Percentiles rank a stretch among this genome's conserved stretches.
Conservation (phyloP, 2,329 filamentous ascomycete species). For the Phaeosphaeria sp. region DNA sequence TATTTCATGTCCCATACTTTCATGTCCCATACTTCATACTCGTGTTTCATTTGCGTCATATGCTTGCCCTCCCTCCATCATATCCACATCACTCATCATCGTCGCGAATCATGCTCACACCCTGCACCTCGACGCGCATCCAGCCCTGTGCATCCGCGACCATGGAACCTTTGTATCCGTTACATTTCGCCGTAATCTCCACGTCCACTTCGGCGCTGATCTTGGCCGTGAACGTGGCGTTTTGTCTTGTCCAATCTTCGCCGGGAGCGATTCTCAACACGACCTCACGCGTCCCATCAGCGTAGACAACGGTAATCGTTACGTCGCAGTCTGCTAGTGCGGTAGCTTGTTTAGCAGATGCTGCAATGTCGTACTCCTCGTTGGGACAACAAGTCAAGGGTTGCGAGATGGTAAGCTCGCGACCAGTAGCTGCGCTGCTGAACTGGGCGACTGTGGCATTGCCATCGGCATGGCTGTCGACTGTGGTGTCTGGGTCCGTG, state of each 20-base stretch:
- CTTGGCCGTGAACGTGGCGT: conserved; percentile 26
- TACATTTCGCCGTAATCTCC: conserved; percentile 26
- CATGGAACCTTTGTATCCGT: conserved; percentile 20
- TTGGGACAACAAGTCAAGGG: conserved; percentile 37
- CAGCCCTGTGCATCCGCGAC: conserved; percentile 18
- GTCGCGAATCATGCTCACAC: conserved; percentile 9
- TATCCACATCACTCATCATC: neutral
- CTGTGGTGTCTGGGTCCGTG: conserved; percentile 23
- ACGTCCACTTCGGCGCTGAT: conserved; percentile 29
- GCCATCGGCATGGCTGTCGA: conserved; percentile 15
- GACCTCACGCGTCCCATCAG: neutral
- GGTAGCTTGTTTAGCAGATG: conserved; percentile 20
- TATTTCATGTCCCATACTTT: neutral
- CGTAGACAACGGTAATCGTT: conserved; percentile 21
- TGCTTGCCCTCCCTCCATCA: neutral
- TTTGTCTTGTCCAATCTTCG: conserved; percentile 16
- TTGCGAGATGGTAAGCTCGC: conserved; percentile 26
- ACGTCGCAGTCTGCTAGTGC: conserved; percentile 24
- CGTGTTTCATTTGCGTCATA: too few relatives aligned
- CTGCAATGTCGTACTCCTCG: conserved; percentile 24
- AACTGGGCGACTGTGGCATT: conserved; percentile 25
- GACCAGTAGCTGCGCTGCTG: conserved; percentile 26
- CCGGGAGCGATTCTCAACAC: conserved; percentile 25
- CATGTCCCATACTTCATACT: neutral
- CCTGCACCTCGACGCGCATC: conserved; percentile 17